Percentiles rank a stretch among this genome's conserved stretches.
phyloP scores from a whole-genome alignment of 2,329 filamentous ascomycete genomes.

The Epichloe elymi region DNA sequence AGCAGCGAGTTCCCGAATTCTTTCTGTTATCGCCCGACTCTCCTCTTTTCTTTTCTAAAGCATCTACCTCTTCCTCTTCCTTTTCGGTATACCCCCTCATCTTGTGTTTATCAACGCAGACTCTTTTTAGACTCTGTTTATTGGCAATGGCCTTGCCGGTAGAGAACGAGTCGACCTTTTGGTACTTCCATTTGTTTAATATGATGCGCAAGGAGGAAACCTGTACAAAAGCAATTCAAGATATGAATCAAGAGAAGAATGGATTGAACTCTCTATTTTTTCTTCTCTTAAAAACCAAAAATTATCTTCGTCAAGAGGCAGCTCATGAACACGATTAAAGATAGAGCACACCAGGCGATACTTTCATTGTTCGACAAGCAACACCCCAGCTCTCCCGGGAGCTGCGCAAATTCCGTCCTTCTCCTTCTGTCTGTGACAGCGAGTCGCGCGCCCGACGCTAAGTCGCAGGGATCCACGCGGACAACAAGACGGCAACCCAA shows the following conservation, averaged over 20 bases:
- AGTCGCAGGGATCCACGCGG: background rate
- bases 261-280: background rate
- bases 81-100: background rate
- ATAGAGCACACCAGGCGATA: background rate
- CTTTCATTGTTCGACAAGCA: background rate
- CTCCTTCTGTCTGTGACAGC: background rate
- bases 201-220: background rate
- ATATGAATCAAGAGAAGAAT: background rate
- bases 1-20: background rate
- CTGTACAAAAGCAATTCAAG: background rate
- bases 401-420: background rate
- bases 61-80: background rate
- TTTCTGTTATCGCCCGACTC: background rate
- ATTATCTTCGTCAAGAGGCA: background rate
- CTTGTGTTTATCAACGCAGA: background rate
- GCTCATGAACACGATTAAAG: background rate
- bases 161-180: background rate
- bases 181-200: slow-evolving; percentile 1
- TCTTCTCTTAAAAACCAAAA: background rate
- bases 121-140: background rate
- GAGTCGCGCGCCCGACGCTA: background rate
- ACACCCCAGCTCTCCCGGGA: background rate
- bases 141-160: background rate
- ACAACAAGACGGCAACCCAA: slow-evolving; percentile 5
- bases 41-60: background rate